These are phyloP conservation scores for Fimicolochytrium jonesii DNA, from an alignment of 192 early-diverging fungal genomes.

Conservation along the genomic window DNA sequence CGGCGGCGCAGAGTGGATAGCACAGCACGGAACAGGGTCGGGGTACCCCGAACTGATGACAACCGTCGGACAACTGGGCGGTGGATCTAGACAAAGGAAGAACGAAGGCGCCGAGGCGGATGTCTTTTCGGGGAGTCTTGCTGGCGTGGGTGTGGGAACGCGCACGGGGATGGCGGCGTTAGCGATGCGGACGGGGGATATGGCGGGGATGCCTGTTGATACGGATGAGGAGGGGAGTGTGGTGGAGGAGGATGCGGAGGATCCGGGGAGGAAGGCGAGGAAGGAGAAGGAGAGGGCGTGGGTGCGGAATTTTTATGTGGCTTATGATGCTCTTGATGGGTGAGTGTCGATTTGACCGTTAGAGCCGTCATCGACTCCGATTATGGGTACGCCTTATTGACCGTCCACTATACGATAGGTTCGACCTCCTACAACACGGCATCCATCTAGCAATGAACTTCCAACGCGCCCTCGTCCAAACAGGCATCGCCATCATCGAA, in stretches of 20 bases:
- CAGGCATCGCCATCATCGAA: conserved; percentile 75
- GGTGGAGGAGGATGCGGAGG: conserved; percentile 27
- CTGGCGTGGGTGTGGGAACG: conserved; percentile 44
- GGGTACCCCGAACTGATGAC: not conserved
- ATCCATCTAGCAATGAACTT: conserved; percentile 69
- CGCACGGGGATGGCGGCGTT: conserved; percentile 39
- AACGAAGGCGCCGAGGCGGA: not conserved
- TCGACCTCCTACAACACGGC: conserved; percentile 58
- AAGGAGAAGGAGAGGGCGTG: conserved; percentile 40
- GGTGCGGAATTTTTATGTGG: conserved; percentile 80
- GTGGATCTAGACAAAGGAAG: conserved; percentile 2
- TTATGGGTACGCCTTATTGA: conserved; percentile 1
- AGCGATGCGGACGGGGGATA: conserved; percentile 26
- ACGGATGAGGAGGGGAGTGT: conserved; percentile 11
- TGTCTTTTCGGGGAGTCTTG: conserved; percentile 11
- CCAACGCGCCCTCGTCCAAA: conserved; percentile 72
- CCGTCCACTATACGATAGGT: conserved; percentile 24
- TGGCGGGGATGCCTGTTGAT: conserved; percentile 11
- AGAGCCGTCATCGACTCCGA: too few species aligned
- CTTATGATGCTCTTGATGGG: conserved; percentile 79
- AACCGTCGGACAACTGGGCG: not conserved
- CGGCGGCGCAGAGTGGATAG: conserved; percentile 45
- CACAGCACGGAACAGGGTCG: conserved; percentile 17
- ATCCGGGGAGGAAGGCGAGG: conserved; percentile 5
- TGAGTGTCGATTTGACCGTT: conserved; percentile 10